These are phyloP conservation scores for Saccharomyces hybrid DNA, from an alignment of 1,139 yeast species.

Conservation along the genomic window DNA sequence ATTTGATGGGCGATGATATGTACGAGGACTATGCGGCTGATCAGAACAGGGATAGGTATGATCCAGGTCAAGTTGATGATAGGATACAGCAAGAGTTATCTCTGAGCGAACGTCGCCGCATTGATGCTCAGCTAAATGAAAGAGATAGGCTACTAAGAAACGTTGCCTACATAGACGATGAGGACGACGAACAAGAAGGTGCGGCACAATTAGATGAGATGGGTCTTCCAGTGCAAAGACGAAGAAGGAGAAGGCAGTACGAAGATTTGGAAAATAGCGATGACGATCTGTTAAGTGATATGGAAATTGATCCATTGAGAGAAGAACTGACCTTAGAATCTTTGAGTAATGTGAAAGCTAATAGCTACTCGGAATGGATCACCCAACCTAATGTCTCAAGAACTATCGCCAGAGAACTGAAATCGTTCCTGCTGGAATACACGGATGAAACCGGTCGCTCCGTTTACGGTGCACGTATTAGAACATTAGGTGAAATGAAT, in stretches of 20 bases:
- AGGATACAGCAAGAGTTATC: conserved; percentile 67
- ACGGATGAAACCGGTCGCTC: conserved; percentile 91
- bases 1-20: conserved; percentile 78
- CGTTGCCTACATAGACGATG: conserved; percentile 58
- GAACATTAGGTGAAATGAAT: conserved; percentile 89
- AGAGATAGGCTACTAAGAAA: conserved; percentile 58
- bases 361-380: conserved; percentile 89
- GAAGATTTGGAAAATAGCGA: conserved; percentile 53
- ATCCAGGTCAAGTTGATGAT: conserved; percentile 66
- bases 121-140: conserved; percentile 70
- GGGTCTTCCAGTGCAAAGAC: conserved; percentile 65
- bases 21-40: conserved; percentile 66
- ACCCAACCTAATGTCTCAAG: conserved; percentile 85
- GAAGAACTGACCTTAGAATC: conserved; percentile 84
- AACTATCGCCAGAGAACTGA: conserved; percentile 86
- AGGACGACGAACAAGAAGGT: conserved; percentile 41
- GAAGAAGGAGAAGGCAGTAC: conserved; percentile 65
- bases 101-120: conserved; percentile 65
- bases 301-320: conserved; percentile 66
- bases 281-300: conserved; percentile 45
- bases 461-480: conserved; percentile 90
- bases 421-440: conserved; percentile 79
- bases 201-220: conserved; percentile 50
- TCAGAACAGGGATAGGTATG: conserved; percentile 66
- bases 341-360: conserved; percentile 85